These are phyloP conservation scores for Quercus lobata DNA, from an alignment of 331 rosid genomes.

Conservation along the genomic window DNA sequence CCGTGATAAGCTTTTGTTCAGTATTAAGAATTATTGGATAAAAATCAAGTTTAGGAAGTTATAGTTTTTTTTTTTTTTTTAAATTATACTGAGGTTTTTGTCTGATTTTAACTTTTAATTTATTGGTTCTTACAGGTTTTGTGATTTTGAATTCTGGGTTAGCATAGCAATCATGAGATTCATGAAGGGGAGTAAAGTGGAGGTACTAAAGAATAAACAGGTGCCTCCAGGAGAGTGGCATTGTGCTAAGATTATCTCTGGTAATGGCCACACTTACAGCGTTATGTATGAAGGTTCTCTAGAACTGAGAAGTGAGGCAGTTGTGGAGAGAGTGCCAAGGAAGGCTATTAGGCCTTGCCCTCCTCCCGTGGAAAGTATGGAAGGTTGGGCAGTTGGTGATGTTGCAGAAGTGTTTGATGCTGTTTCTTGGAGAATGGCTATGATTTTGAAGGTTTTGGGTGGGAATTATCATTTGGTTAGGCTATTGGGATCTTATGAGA, in stretches of 20 bases:
- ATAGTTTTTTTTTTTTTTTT: too few species aligned
- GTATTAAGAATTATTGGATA: too few species aligned
- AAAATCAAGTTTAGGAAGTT: too few species aligned
- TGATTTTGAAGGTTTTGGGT: constrained; percentile 31
- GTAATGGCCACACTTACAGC: constrained; percentile 56
- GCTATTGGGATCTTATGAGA: constrained; percentile 53
- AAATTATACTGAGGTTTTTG: background rate
- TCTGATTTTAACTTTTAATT: background rate
- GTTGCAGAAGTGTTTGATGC: constrained; percentile 59
- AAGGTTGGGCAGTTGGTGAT: constrained; percentile 53
- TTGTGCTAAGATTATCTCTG: constrained; percentile 57
- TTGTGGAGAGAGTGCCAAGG: constrained; percentile 46
- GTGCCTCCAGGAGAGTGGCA: constrained; percentile 55
- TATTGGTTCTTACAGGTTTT: constrained; percentile 32
- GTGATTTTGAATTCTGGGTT: constrained; percentile 1
- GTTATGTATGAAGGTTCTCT: constrained; percentile 38
- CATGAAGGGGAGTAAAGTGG: constrained; percentile 65
- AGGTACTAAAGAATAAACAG: constrained; percentile 52
- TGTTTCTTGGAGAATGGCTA: constrained; percentile 72
- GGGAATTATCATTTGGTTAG: constrained; percentile 48
- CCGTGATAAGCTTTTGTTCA: too few species aligned
- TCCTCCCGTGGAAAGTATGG: constrained; percentile 28
- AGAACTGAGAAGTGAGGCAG: constrained; percentile 16
- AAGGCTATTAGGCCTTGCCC: constrained; percentile 68
- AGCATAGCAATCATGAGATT: constrained; percentile 50